phyloP scores from a whole-genome alignment of 306 rosid genomes.

The Citrullus mucosospermus region DNA sequence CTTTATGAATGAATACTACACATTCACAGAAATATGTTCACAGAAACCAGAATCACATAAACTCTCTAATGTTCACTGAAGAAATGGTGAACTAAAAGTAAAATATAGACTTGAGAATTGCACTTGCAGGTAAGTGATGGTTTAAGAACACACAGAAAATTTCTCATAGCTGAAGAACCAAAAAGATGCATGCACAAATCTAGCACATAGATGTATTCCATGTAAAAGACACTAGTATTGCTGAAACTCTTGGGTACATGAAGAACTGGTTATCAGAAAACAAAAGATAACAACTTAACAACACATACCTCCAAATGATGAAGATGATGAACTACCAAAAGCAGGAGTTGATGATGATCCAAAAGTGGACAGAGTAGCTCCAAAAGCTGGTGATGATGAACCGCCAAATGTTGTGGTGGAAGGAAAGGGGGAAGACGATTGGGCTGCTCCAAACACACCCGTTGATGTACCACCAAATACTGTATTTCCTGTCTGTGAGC shows the following conservation, averaged over 20 bases:
- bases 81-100: not conserved
- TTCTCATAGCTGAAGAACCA: not conserved
- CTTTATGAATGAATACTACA: not conserved
- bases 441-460: conserved; percentile 81
- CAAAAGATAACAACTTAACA: not conserved
- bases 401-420: conserved; percentile 46
- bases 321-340: conserved; percentile 42
- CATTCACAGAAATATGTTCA: not conserved
- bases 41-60: not conserved
- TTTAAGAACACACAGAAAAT: not conserved
- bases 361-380: conserved; percentile 52
- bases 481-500: conserved; percentile 49
- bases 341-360: conserved; percentile 66
- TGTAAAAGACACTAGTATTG: not conserved
- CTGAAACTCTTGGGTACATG: not conserved
- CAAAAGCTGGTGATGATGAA: conserved; percentile 68
- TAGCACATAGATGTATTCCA: not conserved
- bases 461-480: conserved; percentile 85
- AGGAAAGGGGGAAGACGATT: conserved; percentile 60
- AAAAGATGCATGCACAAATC: conserved; percentile 1
- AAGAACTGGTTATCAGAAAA: not conserved
- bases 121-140: not conserved
- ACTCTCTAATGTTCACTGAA: not conserved
- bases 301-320: conserved; percentile 48
- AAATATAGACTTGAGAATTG: not conserved